Base-by-base conservation (phyloP, 495 filamentous ascomycete species). In the Tetracladium marchalianum region DNA sequence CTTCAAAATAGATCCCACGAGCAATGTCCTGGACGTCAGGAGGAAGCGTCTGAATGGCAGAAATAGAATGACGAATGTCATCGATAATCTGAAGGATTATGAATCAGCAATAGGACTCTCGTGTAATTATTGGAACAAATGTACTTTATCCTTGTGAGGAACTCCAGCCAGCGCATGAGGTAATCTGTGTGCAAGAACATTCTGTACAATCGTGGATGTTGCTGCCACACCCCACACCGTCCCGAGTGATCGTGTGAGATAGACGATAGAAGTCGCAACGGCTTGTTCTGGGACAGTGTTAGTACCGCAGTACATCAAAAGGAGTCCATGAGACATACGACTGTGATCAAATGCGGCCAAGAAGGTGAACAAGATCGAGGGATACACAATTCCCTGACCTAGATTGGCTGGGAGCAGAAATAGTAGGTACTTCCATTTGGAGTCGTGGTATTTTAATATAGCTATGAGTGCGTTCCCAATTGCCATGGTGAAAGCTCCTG, bases 111-210 rank as follows among this genome's bases (percentile, higher is more conserved):
- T 39, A 35, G 37, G 32, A 59, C 38, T 53, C 47, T 65, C 55
- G 58, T 54, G 49, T 35, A 33, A 17, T 33, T 5, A 33, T 41
- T 34, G 18, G n/a, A 34, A 41, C 17, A 38, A 24, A 41, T 53
- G 62, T 77, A 82, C 78, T 75, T 73, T 79, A 71, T 71, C 72
- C 75, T 79, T 80, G 54, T 81, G 68, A 64, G 77, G 72, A 66
- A 80, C 66, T 65, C 69, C 75, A 64, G 66, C 68, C 66, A 83
- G 66, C 50, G 70, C 77, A 51, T 65, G 62, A 6, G 69, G 67
- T 41, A 83, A 70, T 60, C 70, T 67, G 50, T 71, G 62, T 55
- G 65, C 72, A 51, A 82, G 67, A 56, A 77, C 74, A 43, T 80
- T 82, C 63, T 82, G 80, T 22, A 81, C 67, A 32, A 82, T 78